Conservation (phyloP, 495 filamentous ascomycete genomes). For the Glarea lozoyensis region DNA sequence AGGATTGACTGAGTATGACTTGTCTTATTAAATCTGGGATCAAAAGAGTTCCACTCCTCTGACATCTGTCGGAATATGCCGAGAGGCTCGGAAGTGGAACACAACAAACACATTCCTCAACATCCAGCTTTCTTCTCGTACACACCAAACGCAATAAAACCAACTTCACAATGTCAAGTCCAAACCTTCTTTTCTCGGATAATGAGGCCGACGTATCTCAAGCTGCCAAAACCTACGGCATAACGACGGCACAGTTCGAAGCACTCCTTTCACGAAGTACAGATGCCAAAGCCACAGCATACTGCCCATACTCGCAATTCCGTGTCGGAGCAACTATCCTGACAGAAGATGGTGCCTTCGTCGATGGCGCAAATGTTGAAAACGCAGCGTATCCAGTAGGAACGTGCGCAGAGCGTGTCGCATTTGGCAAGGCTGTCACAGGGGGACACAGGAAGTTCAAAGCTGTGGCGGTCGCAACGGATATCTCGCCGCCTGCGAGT, state of each 20-base stretch:
- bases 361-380: slow-evolving; percentile 83
- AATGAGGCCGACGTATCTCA: slow-evolving; percentile 7
- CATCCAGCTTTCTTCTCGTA: too few relatives aligned
- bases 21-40: too few relatives aligned
- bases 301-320: slow-evolving; percentile 93
- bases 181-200: slow-evolving; percentile 6
- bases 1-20: too few relatives aligned
- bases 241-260: slow-evolving; percentile 51
- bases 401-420: slow-evolving; percentile 87
- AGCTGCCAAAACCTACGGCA: slow-evolving; percentile 29
- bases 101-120: too few relatives aligned
- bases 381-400: slow-evolving; percentile 89
- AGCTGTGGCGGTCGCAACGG: slow-evolving; percentile 79
- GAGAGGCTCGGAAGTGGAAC: too few relatives aligned
- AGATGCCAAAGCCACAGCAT: slow-evolving; percentile 64
- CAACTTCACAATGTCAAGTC: slow-evolving; percentile 7
- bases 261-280: slow-evolving; percentile 48
- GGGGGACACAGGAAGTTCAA: slow-evolving; percentile 63
- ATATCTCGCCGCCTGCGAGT: slow-evolving; percentile 62
- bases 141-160: too few relatives aligned
- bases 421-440: slow-evolving; percentile 69
- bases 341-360: slow-evolving; percentile 47
- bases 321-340: slow-evolving; percentile 81
- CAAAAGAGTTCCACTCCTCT: too few relatives aligned
- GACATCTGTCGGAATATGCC: too few relatives aligned